Conservation (phyloP, 768 basidiomycete genomes). For the Botryobasidium botryosum region DNA sequence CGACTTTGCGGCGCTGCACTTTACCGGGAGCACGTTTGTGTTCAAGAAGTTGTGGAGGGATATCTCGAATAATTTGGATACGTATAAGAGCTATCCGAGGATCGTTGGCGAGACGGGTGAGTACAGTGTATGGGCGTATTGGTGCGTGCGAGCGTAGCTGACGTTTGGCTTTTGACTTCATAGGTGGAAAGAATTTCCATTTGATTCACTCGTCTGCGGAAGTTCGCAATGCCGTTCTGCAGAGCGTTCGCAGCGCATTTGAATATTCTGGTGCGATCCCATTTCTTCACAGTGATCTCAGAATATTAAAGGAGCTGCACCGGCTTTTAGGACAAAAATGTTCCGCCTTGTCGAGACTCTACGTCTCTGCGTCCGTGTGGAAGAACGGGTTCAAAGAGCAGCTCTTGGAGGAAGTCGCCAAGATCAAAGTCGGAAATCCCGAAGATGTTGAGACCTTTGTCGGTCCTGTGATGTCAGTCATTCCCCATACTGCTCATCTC, state of each 20-base stretch:
- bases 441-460: constrained; percentile 73
- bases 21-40: constrained; percentile 88
- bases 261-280: constrained; percentile 70
- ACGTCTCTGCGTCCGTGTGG: constrained; percentile 83
- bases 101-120: constrained; percentile 94
- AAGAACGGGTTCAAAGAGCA: constrained; percentile 65
- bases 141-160: no score
- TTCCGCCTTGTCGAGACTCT: constrained; percentile 80
- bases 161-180: constrained; percentile 3
- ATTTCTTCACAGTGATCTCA: background rate
- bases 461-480: constrained; percentile 82
- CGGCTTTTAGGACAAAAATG: constrained; percentile 69
- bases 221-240: constrained; percentile 74
- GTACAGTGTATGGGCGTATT: no score
- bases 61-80: constrained; percentile 75
- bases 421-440: constrained; percentile 70
- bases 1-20: constrained; percentile 78
- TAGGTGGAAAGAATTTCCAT: constrained; percentile 95
- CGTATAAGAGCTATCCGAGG: constrained; percentile 77
- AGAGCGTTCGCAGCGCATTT: constrained; percentile 75
- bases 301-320: background rate
- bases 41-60: constrained; percentile 97
- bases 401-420: constrained; percentile 54
- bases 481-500: background rate
- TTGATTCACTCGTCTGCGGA: constrained; percentile 78